Evolutionary conservation across 2,329 filamentous ascomycete species (phyloP), one percentile per base, ranked within the genome.

Genomic region (Mycogone perniciosa): DNA sequence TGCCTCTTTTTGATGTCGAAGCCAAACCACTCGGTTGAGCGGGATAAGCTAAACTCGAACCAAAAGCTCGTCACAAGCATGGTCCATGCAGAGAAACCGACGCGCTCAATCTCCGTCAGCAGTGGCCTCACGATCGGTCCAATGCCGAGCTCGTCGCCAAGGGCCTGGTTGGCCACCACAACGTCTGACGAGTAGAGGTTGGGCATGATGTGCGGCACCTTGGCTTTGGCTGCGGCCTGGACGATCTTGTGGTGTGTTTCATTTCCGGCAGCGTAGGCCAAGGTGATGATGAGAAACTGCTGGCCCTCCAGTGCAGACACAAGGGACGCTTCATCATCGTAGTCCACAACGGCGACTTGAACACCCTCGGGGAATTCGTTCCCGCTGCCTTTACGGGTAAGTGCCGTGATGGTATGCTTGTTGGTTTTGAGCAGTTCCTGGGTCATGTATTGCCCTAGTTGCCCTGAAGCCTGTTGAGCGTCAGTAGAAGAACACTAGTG

Each of bases 221-320:
- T 74, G 0, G 81, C 79, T 33, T 73, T 72, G 4, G 73, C 75
- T 0, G 81, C 81, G 0, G 81, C 81, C 6, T 68, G 62, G 53
- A 82, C 64, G 13, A 84, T 67, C 54, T 76, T 76, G 48, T 58
- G 60, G 40, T 80, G 72, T 2, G 71, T 71, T 7, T 75, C 74
- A 0, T 53, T 62, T 0, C 76, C 68, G 0, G 76, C 77, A 0
- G 44, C 54, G 0, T 65, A 60, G 8, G 69, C 54, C 52, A 84
- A 60, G 7, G 79, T 80, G 48, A 84, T 81, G 56, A 82, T 67
- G 3, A 84, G 66, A 35, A 73, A 74, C n/a, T 84, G 72, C 53
- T 84, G 77, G 51, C 69, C 78, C 31, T 66, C 59, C 2, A 84
- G 71, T 2, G 77, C 79, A 1, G 62, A 60, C 1, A 77, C 67